These are phyloP conservation scores for Cymbidium sinense DNA, from an alignment of 106 monocot genomes.

Conservation along the genomic window DNA sequence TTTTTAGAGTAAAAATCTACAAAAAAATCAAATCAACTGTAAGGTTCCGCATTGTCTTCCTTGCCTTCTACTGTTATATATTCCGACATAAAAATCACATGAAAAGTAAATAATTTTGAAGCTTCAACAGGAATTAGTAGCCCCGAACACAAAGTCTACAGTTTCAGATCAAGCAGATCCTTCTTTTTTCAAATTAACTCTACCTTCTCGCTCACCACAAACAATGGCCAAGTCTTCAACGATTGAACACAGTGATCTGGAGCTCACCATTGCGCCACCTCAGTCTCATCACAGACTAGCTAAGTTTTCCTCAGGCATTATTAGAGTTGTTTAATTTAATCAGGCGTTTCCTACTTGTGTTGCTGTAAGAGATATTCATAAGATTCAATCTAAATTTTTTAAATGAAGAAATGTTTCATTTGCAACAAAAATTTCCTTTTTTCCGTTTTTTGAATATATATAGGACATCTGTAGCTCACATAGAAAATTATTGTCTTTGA, in stretches of 20 bases:
- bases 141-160: background rate
- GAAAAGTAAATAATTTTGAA: background rate
- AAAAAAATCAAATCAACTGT: background rate
- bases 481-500: too few species aligned
- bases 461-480: background rate
- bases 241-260: constrained; percentile 17
- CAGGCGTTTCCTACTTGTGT: background rate
- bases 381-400: background rate
- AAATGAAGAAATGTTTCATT: background rate
- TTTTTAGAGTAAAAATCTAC: background rate
- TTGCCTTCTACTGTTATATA: background rate
- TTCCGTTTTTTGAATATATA: background rate
- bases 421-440: background rate
- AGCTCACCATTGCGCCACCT: constrained; percentile 43
- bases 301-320: constrained; percentile 12
- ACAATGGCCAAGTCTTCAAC: background rate
- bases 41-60: background rate
- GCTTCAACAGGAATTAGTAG: background rate
- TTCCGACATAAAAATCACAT: background rate
- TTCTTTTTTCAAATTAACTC: constrained; percentile 18
- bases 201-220: constrained; percentile 1
- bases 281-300: constrained; percentile 7
- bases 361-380: background rate
- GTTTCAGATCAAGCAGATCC: background rate
- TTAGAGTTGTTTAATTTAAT: constrained; percentile 13